Percentiles rank a stretch among this genome's conserved stretches.
Evolutionary conservation across 495 filamentous ascomycete genomes (phyloP).

Genomic region (Xylaria intraflava): DNA sequence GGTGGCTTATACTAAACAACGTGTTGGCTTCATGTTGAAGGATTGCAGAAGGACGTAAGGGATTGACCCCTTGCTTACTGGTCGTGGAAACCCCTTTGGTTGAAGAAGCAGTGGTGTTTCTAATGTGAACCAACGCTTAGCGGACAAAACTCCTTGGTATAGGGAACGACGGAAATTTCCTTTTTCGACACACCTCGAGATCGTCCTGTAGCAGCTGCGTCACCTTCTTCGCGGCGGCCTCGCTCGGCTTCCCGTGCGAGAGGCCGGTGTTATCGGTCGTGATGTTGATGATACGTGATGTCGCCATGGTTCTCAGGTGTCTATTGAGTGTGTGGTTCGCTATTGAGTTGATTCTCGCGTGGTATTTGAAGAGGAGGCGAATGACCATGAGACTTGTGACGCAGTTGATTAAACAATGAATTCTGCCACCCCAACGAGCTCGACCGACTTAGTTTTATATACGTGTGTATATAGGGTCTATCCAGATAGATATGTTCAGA

Average conservation of each 20-base stretch:
- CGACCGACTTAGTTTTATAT: no score
- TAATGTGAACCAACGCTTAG: no score
- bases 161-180: neutral
- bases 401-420: no score
- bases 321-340: neutral
- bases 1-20: slow-evolving; percentile 57
- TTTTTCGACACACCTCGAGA: slow-evolving; percentile 41
- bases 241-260: slow-evolving; percentile 45
- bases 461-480: no score
- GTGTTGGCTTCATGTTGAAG: slow-evolving; percentile 24
- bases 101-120: slow-evolving; percentile 75
- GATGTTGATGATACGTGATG: slow-evolving; percentile 55
- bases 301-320: slow-evolving; percentile 48
- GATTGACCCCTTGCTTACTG: slow-evolving; percentile 26
- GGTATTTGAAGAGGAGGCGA: neutral
- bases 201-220: slow-evolving; percentile 68
- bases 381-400: no score
- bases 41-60: neutral
- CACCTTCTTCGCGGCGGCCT: slow-evolving; percentile 52
- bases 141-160: neutral
- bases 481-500: no score
- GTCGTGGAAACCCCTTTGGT: slow-evolving; percentile 60
- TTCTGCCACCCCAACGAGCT: no score
- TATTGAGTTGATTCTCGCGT: neutral
- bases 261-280: slow-evolving; percentile 51